Conservation (phyloP, 805 yeast genomes). For the Starmerella vitae region DNA sequence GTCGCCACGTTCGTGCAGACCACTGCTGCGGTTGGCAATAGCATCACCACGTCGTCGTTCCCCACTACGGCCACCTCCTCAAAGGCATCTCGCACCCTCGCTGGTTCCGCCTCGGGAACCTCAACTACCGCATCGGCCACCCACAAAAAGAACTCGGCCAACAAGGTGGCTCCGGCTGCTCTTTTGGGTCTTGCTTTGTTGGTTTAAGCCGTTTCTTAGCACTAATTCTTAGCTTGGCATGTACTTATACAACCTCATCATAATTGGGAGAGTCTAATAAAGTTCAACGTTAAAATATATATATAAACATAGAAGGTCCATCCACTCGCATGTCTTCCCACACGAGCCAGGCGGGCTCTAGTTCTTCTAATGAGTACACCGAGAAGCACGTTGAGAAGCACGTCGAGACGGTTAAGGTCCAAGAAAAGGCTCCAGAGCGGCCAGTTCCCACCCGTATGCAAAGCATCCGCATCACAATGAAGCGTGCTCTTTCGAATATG, state of each 20-base stretch:
- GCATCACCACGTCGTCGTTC: not conserved
- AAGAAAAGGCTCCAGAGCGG: too few relatives aligned
- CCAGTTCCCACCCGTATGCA: not conserved
- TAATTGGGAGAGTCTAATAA: too few relatives aligned
- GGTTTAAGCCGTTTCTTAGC: too few relatives aligned
- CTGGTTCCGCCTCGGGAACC: not conserved
- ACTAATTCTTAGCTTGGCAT: too few relatives aligned
- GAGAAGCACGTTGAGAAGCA: too few relatives aligned
- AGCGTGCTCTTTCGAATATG: constrained; percentile 7
- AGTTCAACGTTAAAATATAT: too few relatives aligned
- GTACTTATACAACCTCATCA: too few relatives aligned
- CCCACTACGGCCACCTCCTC: not conserved
- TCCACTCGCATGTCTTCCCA: too few relatives aligned
- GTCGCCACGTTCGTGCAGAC: constrained; percentile 6
- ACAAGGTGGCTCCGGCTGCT: too few relatives aligned
- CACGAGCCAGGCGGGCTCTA: not conserved
- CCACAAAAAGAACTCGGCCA: not conserved
- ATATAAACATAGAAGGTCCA: too few relatives aligned
- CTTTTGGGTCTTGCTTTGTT: too few relatives aligned
- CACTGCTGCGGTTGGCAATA: not conserved
- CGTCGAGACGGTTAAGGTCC: too few relatives aligned
- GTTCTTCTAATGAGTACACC: not conserved
- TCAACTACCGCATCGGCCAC: not conserved
- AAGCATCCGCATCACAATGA: constrained; percentile 3
- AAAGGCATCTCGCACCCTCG: not conserved